phyloP scores from a whole-genome alignment of 1,284 basidiomycete species.

The Ustanciosporium gigantosporum region DNA sequence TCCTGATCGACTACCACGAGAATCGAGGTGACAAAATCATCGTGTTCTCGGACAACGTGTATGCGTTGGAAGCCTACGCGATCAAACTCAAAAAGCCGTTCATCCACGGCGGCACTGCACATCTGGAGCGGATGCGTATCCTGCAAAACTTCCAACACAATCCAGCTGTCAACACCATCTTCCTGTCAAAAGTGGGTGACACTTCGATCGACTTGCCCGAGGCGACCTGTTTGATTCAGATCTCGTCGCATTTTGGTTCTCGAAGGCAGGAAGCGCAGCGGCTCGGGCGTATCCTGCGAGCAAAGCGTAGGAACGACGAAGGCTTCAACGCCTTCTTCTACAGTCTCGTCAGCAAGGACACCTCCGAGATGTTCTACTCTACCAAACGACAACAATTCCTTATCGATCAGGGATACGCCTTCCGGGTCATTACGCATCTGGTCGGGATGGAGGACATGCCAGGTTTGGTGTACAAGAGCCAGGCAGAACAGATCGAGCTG shows the following conservation, averaged over 20 bases:
- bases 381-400: slow-evolving; percentile 98
- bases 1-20: slow-evolving; percentile 97
- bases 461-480: slow-evolving; percentile 86
- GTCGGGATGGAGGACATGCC: slow-evolving; percentile 85
- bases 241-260: slow-evolving; percentile 99
- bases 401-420: slow-evolving; percentile 97
- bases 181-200: slow-evolving; percentile 98
- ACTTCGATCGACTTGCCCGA: slow-evolving; percentile 99
- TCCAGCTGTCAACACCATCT: slow-evolving; percentile 92
- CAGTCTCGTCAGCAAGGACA: slow-evolving; percentile 96
- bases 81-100: slow-evolving; percentile 90
- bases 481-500: slow-evolving; percentile 91
- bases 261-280: slow-evolving; percentile 97
- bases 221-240: slow-evolving; percentile 98
- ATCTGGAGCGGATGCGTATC: slow-evolving; percentile 93
- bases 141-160: slow-evolving; percentile 94
- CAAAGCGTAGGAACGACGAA: slow-evolving; percentile 96
- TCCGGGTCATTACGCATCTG: slow-evolving; percentile 98
- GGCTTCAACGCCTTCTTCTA: slow-evolving; percentile 99
- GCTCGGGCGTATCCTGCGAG: slow-evolving; percentile 87
- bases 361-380: slow-evolving; percentile 99
- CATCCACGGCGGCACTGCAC: slow-evolving; percentile 95
- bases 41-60: slow-evolving; percentile 98
- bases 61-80: slow-evolving; percentile 94
- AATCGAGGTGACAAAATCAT: slow-evolving; percentile 98